Percentiles rank a stretch among this genome's conserved stretches.
These are phyloP conservation scores for Erythrophleum fordii DNA, from an alignment of 306 rosid genomes.

Conservation along the genomic window DNA sequence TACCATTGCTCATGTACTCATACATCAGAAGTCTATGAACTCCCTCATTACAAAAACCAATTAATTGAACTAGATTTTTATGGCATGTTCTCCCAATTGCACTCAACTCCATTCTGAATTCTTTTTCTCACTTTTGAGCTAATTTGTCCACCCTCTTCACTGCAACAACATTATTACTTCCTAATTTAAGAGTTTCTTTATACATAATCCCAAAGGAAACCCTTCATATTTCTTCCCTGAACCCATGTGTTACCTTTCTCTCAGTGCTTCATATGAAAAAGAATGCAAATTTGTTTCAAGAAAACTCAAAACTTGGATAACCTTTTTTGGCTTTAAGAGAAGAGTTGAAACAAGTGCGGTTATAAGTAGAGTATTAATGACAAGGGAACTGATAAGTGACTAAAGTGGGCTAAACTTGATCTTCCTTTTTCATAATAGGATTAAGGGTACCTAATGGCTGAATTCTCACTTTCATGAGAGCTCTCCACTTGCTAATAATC, in stretches of 20 bases:
- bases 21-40: conserved; percentile 43
- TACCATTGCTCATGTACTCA: conserved; percentile 49
- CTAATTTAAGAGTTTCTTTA: conserved; percentile 38
- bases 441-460: no score
- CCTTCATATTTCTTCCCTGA: conserved; percentile 44
- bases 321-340: conserved; percentile 34
- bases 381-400: conserved; percentile 39
- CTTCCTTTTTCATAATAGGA: neutral
- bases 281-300: conserved; percentile 44
- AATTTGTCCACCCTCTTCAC: conserved; percentile 51
- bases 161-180: conserved; percentile 33
- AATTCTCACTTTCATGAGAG: conserved; percentile 41
- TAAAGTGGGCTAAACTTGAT: conserved; percentile 26
- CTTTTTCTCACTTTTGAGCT: conserved; percentile 49
- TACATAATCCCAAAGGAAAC: conserved; percentile 55
- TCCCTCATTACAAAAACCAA: conserved; percentile 54
- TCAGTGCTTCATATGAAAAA: conserved; percentile 27
- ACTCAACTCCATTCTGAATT: conserved; percentile 48
- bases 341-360: conserved; percentile 15
- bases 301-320: conserved; percentile 19
- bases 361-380: conserved; percentile 28
- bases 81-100: conserved; percentile 50
- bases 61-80: conserved; percentile 46
- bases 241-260: no score
- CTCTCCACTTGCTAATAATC: neutral